Conservation (phyloP, 2,329 filamentous ascomycete genomes). For the Penicillium aurantiogriseum region DNA sequence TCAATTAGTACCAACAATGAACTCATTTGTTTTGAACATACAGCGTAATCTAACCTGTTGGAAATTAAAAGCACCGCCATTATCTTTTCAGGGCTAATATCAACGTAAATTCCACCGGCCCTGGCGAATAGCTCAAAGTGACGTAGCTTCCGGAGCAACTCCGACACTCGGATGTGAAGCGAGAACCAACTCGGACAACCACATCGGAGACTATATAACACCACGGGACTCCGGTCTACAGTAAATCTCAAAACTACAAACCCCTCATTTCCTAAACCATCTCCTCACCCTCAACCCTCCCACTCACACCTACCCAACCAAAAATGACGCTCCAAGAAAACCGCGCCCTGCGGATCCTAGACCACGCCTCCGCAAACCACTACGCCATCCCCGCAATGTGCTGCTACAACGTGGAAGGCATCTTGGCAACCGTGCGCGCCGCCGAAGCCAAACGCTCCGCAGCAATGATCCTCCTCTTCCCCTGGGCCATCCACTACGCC, state of each 20-base stretch:
- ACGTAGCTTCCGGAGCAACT: slow-evolving; percentile 5
- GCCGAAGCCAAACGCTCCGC: slow-evolving; percentile 67
- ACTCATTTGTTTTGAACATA: not conserved
- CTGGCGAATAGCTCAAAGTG: not conserved
- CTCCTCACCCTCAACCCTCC: not conserved
- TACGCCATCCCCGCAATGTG: slow-evolving; percentile 63
- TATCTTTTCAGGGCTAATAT: not conserved
- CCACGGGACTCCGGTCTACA: not conserved
- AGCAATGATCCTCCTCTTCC: slow-evolving; percentile 71
- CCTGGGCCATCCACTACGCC: slow-evolving; percentile 69
- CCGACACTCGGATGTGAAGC: slow-evolving; percentile 7
- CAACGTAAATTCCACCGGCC: not conserved
- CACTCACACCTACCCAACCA: slow-evolving; percentile 27
- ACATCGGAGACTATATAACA: slow-evolving; percentile 3
- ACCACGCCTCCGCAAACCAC: slow-evolving; percentile 54
- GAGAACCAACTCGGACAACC: slow-evolving; percentile 1
- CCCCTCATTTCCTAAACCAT: not conserved
- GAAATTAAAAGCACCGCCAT: not conserved
- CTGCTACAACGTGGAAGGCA: slow-evolving; percentile 68
- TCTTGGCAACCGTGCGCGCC: slow-evolving; percentile 66
- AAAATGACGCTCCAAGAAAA: slow-evolving; percentile 45
- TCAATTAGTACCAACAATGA: not conserved
- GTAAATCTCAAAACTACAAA: not conserved
- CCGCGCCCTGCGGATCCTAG: slow-evolving; percentile 57
- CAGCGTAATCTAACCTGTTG: not conserved